Conservation (phyloP, 1,139 yeast genomes). For the Taphrina flavorubra region DNA sequence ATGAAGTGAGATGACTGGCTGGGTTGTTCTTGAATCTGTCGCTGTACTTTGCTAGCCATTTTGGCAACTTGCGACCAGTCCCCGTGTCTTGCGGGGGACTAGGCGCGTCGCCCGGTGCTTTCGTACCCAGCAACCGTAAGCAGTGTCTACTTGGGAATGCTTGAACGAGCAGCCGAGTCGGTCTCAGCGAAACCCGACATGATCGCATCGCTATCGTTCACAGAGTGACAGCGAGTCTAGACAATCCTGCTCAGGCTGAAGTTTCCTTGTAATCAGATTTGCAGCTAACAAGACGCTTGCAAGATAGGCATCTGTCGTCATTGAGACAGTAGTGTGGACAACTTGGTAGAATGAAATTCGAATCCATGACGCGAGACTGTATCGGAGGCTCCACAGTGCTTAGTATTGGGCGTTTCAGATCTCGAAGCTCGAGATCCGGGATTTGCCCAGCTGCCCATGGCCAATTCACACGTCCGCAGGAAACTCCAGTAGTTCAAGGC, state of each 20-base stretch:
- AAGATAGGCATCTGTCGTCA: too few species aligned
- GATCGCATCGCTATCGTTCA: background rate
- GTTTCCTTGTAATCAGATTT: too few species aligned
- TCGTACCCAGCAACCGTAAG: background rate
- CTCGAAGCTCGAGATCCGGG: too few species aligned
- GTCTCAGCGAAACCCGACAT: background rate
- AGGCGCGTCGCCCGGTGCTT: too few species aligned
- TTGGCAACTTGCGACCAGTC: conserved; percentile 12
- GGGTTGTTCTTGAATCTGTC: conserved; percentile 35
- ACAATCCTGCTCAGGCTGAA: too few species aligned
- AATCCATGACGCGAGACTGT: background rate
- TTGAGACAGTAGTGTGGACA: background rate
- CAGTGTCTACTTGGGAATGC: background rate
- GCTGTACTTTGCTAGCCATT: conserved; percentile 31
- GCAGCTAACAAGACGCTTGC: too few species aligned
- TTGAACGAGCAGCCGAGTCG: background rate
- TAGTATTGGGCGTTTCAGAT: too few species aligned
- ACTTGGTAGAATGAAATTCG: background rate
- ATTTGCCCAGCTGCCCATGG: too few species aligned
- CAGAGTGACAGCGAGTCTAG: too few species aligned
- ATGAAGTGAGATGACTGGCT: conserved; percentile 33
- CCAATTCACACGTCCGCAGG: too few species aligned
- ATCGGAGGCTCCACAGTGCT: background rate
- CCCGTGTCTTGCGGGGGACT: background rate
- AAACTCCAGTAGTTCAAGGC: too few species aligned